Base-by-base conservation (phyloP, 805 yeast genomes). In the Metschnikowia similis region DNA sequence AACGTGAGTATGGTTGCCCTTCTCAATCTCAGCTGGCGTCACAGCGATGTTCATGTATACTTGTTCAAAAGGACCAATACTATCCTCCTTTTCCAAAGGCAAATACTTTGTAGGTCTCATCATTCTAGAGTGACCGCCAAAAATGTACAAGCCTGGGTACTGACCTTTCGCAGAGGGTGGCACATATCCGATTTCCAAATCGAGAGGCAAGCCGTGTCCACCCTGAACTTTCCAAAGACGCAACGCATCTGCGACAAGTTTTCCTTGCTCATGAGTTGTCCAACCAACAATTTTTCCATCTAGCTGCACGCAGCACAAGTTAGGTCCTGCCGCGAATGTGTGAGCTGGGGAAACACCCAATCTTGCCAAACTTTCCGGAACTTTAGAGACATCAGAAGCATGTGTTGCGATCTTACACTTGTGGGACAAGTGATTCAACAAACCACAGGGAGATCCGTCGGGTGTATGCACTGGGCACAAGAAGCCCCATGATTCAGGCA, bases 401-500 rank as follows among this genome's bases (percentile, higher is more conserved):
- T 69, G 67, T 8, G 97, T 91, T 6, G 96, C 82, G 53, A 94
- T 87, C 60, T 79, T 77, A 79, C 99, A 94, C 70, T 89, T 90
- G 72, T 94, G 97, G 8, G 98, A 86, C 74, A 94, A 84, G 78
- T 94, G 99, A 72, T 94, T 94, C 63, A 94, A 76, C 67, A 94
- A 77, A 75, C 99, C 99, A 83, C 99, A 94, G 17, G 99, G 99
- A 46, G 98, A 87, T 61, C 99, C 99, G 85, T 94, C 99, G 6
- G 99, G 99, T 11, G 99, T 94, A 70, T 94, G 99, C 26, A 94
- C 99, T 10, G 99, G 99, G 73, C 99, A 94, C 60, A 94, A 72
- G 80, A 94, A 94, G 3, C 99, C 99, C 99, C 99, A 94, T 1
- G 97, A 88, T 69, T 94, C 99, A 1, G 99, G 99, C 51, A 94